Evolutionary conservation across 2,329 filamentous ascomycete species (phyloP), one percentile per base, ranked within the genome.

Genomic region (Emmonsiellopsis sp.): DNA sequence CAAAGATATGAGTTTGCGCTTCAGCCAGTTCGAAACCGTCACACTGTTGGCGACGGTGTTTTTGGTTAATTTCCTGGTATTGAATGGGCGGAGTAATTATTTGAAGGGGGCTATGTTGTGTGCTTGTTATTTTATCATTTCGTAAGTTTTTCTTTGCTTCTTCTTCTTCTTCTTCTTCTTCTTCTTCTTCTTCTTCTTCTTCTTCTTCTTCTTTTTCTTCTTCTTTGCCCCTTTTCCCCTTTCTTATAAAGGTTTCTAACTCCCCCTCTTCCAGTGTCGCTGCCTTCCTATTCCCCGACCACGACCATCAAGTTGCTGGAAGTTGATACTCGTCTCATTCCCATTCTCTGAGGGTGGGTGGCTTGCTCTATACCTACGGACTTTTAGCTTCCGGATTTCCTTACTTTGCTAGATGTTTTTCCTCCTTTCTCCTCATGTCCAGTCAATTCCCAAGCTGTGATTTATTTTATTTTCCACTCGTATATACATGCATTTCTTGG

Each of bases 51-150:
- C 93, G 10, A 84, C 88, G 1, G 87, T 89, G 0, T 81, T 95
- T 42, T 78, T 95, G 35, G 87, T 91, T 54, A 95, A 94, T 66
- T 95, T 94, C 66, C 72, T 95, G 43, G 89, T 94, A 48, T 78
- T 85, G 16, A 89, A 94, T 62, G 89, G 89, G 32, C 82, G 89
- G 67, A 90, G 85, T 57, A 89, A 92, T 62, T 93, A 88, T 74
- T 77, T 92, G 0, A 88, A 93, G 68, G 88, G 88, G 2, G 82
- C 83, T 56, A 71, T 92, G 54, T 70, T 93, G 35, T 86, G 90
- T 51, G 87, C 85, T 40, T 78, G 89, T 3, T 93, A 93, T 63
- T 74, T 85, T 41, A 93, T 93, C 52, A 91, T 93, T 63, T 87
- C 86, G 62, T 73, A 61, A 66, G 71, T 66, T 8, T 26, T 16